phyloP scores from a whole-genome alignment of 495 filamentous ascomycete species.

The Bathelium albidoporum region DNA sequence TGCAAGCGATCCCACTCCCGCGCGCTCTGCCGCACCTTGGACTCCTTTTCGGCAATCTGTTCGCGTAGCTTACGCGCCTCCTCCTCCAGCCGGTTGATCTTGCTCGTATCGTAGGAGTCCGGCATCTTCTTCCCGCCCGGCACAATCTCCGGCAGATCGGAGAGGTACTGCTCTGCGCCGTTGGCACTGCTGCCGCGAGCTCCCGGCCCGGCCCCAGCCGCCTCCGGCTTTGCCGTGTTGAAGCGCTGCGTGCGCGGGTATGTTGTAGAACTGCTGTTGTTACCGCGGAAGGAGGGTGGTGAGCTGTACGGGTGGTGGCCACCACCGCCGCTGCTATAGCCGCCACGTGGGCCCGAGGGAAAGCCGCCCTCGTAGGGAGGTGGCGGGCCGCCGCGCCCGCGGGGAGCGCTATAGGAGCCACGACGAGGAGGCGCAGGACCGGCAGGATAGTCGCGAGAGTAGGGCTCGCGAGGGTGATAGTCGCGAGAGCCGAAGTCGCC shows the following conservation, averaged over 20 bases:
- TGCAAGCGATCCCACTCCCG: slow-evolving; percentile 52
- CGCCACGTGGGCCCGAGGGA: slow-evolving; percentile 8
- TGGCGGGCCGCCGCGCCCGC: slow-evolving; percentile 10
- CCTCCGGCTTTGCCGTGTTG: no score
- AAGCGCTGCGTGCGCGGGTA: slow-evolving; percentile 44
- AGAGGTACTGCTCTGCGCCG: slow-evolving; percentile 34
- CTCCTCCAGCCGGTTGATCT: slow-evolving; percentile 36
- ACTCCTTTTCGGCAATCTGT: slow-evolving; percentile 46
- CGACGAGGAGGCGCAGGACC: slow-evolving; percentile 21
- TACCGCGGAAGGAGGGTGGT: slow-evolving; percentile 35
- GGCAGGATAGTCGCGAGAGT: slow-evolving; percentile 14
- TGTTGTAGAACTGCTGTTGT: slow-evolving; percentile 38
- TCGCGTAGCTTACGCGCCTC: slow-evolving; percentile 47
- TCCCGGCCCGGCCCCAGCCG: no score
- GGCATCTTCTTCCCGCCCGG: slow-evolving; percentile 47
- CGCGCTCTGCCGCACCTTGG: slow-evolving; percentile 38
- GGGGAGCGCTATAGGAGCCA: slow-evolving; percentile 12
- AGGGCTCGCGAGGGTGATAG: slow-evolving; percentile 17
- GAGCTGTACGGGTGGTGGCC: slow-evolving; percentile 14
- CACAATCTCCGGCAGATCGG: slow-evolving; percentile 40
- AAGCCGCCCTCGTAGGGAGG: neutral
- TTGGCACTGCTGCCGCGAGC: no score
- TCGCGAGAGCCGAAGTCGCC: slow-evolving; percentile 14
- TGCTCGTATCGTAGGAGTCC: slow-evolving; percentile 19
- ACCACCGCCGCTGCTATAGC: slow-evolving; percentile 18